Percentiles rank a stretch among this genome's conserved stretches.
Conservation (phyloP, 306 rosid genomes). For the Cucurbita argyrosperma region DNA sequence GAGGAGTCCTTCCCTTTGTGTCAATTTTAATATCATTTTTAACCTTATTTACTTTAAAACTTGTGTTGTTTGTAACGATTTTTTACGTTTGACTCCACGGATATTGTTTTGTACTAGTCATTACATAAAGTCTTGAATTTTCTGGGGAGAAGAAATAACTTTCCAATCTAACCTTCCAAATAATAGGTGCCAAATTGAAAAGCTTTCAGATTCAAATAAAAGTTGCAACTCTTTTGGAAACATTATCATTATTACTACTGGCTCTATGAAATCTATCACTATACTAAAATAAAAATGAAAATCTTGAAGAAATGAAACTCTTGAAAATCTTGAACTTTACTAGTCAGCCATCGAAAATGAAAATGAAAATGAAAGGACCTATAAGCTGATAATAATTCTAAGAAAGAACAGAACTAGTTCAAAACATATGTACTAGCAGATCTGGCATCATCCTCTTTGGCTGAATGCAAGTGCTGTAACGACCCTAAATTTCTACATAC, state of each 20-base stretch:
- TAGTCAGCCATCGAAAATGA: background rate
- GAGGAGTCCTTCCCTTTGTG: no score
- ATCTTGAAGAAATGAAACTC: background rate
- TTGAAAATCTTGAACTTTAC: background rate
- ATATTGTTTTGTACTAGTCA: no score
- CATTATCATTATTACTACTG: background rate
- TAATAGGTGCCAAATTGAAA: background rate
- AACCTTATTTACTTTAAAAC: no score
- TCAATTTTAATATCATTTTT: no score
- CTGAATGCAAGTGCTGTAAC: background rate
- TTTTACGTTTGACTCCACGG: no score
- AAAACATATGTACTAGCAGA: background rate
- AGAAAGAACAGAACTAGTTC: background rate
- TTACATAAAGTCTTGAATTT: no score
- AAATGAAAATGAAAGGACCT: background rate
- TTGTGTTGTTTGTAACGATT: no score
- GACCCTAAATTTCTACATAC: no score
- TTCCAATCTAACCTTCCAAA: background rate
- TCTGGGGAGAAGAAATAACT: no score
- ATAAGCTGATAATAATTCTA: background rate
- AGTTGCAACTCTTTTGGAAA: background rate
- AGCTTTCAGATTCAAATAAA: background rate
- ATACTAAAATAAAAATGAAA: background rate
- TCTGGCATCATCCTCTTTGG: background rate
- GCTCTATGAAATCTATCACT: background rate